Conservation (phyloP, 371 early-diverging fungal species). For the Saksenaea vasiformis region DNA sequence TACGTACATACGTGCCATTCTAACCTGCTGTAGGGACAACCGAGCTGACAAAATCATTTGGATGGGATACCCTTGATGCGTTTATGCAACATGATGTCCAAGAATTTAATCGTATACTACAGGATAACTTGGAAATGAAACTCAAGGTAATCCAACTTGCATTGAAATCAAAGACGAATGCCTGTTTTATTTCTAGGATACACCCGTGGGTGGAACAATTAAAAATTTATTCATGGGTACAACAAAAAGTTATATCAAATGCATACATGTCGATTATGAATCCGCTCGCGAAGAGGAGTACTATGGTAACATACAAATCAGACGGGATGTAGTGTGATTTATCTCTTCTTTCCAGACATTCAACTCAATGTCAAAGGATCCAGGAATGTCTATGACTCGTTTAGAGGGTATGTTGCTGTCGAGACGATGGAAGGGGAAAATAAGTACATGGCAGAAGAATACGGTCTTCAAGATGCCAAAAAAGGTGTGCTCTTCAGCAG, state of each 20-base stretch:
- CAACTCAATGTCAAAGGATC: constrained; percentile 93
- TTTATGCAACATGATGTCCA: constrained; percentile 97
- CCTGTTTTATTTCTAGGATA: constrained; percentile 51
- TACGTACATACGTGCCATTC: constrained; percentile 84
- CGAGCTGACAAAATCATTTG: constrained; percentile 92
- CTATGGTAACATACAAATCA: constrained; percentile 19
- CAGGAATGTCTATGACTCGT: constrained; percentile 82
- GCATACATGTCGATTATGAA: constrained; percentile 90
- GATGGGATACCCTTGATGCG: constrained; percentile 91
- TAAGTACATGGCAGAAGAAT: constrained; percentile 93
- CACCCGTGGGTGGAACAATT: constrained; percentile 86
- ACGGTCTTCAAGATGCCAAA: constrained; percentile 94
- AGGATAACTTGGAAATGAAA: constrained; percentile 90
- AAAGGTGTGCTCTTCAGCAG: constrained; percentile 94
- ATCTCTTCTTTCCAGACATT: constrained; percentile 67
- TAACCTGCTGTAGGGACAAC: constrained; percentile 95
- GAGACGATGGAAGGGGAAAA: constrained; percentile 97
- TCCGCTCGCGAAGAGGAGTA: constrained; percentile 77
- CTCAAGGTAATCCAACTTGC: constrained; percentile 49
- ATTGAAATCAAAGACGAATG: background rate
- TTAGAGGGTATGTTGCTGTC: constrained; percentile 80
- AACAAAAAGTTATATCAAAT: constrained; percentile 91
- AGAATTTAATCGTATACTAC: constrained; percentile 92
- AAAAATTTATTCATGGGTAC: constrained; percentile 86
- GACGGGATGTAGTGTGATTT: background rate